A percentile compares a stretch with the other conserved stretches of the same genome.
phyloP scores from a whole-genome alignment of 257 asterid species.

The Solanum chmielewskii region DNA sequence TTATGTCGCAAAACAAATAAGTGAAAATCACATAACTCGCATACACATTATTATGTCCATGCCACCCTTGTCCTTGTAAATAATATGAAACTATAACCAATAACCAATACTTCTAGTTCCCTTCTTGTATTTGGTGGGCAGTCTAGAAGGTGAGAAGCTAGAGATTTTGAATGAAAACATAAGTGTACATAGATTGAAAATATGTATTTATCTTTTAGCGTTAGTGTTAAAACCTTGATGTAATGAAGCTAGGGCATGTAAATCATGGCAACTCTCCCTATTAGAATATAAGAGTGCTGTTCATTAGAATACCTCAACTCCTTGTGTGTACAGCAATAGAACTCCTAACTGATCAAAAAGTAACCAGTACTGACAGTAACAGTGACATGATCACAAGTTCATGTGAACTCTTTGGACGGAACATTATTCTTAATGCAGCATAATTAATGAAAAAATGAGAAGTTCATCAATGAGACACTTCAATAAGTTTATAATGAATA shows the following conservation, averaged over 20 bases:
- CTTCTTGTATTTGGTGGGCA: not conserved
- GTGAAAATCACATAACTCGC: not conserved
- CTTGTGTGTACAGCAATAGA: not conserved
- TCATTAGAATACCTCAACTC: not conserved
- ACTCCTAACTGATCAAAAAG: not conserved
- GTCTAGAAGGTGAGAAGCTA: not conserved
- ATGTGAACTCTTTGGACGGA: not conserved
- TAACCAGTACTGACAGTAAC: not conserved
- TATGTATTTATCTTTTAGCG: not conserved
- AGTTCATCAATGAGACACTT: not conserved
- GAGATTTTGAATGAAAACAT: not conserved
- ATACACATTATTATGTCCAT: not conserved
- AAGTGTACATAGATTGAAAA: not conserved
- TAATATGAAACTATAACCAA: not conserved
- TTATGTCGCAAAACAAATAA: not conserved
- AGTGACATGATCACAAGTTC: not conserved
- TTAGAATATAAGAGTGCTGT: not conserved
- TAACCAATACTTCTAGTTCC: not conserved
- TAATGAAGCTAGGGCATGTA: not conserved
- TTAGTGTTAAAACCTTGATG: not conserved
- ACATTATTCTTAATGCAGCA: not conserved
- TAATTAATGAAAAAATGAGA: not conserved
- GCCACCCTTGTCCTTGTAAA: not conserved
- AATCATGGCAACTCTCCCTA: not conserved
- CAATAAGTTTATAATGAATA: not conserved